Evolutionary conservation across 1,284 basidiomycete species (phyloP), one percentile per base, ranked within the genome.

Genomic region (Microbotryum silenes-acaulis): DNA sequence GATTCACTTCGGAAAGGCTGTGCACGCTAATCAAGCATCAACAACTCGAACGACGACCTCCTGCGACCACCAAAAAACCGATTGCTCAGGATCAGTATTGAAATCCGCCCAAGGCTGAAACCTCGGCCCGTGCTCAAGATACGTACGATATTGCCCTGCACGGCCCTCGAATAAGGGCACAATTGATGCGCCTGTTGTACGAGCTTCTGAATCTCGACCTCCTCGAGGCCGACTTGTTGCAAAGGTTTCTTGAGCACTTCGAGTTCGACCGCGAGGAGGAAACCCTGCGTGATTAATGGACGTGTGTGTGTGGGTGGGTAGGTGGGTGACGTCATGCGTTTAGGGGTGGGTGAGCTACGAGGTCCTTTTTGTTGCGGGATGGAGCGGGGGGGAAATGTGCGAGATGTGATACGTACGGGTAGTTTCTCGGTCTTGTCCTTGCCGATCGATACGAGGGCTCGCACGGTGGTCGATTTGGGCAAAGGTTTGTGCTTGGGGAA

Each of bases 121-220:
- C 29, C 29, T 31, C 31, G 9, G 31, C 7, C 31, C 31, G 1
- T 12, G 9, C 37, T 42, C 37, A 18, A 12, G 16, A 42, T 42
- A 42, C 37, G 37, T 10, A 65, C 69, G 18, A 72, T 62, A 56
- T 72, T 72, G 27, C 69, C 71, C 27, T 50, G 51, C 18, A 59
- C 59, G 2, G 71, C 71, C 9, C 71, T 53, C 20, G 57, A 61
- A 56, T 72, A 72, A 3, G 71, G 71, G 59, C 71, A 72, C 52
- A 71, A 50, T 48, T 65, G 60, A 59, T 71, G 69, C 5, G 71
- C 67, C 20, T 57, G 64, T 37, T 65, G 51, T 42, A 70, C 57
- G 51, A 70, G 61, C 33, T 63, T 60, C 16, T 62, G n/a, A 48
- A 66, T 63, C 51, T 57, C 60, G 4, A 21, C 58, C 23, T 65